Evolutionary conservation across 352 stramenopile genomes (phyloP), one percentile per base, ranked within the genome.

Genomic region (Phytophthora podocarpi): DNA sequence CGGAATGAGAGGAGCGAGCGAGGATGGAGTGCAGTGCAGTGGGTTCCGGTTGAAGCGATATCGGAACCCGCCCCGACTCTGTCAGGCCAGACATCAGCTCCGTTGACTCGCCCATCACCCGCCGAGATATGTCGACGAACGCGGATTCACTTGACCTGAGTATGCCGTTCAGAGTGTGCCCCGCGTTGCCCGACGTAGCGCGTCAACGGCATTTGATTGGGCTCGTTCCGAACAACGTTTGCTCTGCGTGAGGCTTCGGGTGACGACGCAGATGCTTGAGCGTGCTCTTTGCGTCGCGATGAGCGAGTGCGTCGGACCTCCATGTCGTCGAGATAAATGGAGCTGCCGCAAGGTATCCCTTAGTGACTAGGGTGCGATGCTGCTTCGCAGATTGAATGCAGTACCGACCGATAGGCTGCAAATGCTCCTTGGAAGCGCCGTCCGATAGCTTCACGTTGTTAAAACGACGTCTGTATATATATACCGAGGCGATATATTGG

Each of bases 171-270:
- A 18, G 9, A 41, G 40, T 34, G 24, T 18, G 18, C 39, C 24
- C 37, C 59, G 59, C n/a, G n/a, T n/a, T n/a, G n/a, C n/a, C n/a
- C n/a, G n/a, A 68, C 59, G 46, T 46, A 45, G 59, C 59, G 31
- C 46, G 35, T 59, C 59, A 68, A 56, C 52, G 43, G 5, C 28
- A 53, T 64, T 49, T 64, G 60, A 69, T 69, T 69, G 60, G 59
- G 30, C 27, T 18, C 31, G 0, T 1, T 46, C 10, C n/a, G n/a
- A n/a, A n/a, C n/a, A n/a, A n/a, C n/a, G n/a, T n/a, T n/a, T n/a
- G n/a, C n/a, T n/a, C n/a, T n/a, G n/a, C n/a, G n/a, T n/a, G n/a
- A n/a, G 4, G n/a, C 28, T 54, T 43, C 15, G 21, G 18, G 15
- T 49, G 43, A 56, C 60, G 55, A 35, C 36, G 30, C 21, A 36